Base-by-base conservation (phyloP, 2,329 filamentous ascomycete species). In the Ophiostoma triangulosporum region DNA sequence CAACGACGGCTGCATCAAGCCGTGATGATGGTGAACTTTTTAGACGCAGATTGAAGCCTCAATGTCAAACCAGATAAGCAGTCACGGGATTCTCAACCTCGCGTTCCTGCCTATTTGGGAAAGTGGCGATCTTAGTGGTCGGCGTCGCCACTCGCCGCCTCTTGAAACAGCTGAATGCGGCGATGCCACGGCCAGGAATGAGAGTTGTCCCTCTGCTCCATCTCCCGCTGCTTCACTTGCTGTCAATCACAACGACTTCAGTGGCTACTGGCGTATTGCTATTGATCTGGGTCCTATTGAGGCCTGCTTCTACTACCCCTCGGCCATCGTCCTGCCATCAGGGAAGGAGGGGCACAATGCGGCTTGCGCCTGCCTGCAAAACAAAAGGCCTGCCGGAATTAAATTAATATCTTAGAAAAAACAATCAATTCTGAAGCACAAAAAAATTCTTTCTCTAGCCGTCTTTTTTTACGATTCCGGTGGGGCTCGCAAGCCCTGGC, bases 401-500 rank as follows among this genome's bases (percentile, higher is more conserved):
- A 48, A 32, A 24, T 31, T 22, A 48, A 48, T 33, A 48, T 2
- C n/a, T 20, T 7, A 32, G 17, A 48, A 33, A n/a, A 48, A 48
- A 7, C 17, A n/a, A 17, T 48, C 7, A 32, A 48, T 48, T 26
- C 40, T 11, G 24, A 35, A 56, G 50, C 38, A 43, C 40, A 46
- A 49, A 53, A 57, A 52, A 48, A 51, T 54, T 59, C 54, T 54
- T 51, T 38, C 14, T 36, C 17, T 56, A 56, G 56, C 43, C 24
- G 49, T 46, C n/a, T 51, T 57, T 58, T 54, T 52, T 58, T 59
- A 54, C 48, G 53, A 50, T 53, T 38, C 22, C 48, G 32, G 58
- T 60, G 58, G 58, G 57, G 58, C 57, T 43, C 15, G 1, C 51
- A 52, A 59, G 49, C 58, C 58, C 56, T 58, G 57, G 57, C 58